phyloP scores from a whole-genome alignment of 257 asterid species.

The Eucommia ulmoides region DNA sequence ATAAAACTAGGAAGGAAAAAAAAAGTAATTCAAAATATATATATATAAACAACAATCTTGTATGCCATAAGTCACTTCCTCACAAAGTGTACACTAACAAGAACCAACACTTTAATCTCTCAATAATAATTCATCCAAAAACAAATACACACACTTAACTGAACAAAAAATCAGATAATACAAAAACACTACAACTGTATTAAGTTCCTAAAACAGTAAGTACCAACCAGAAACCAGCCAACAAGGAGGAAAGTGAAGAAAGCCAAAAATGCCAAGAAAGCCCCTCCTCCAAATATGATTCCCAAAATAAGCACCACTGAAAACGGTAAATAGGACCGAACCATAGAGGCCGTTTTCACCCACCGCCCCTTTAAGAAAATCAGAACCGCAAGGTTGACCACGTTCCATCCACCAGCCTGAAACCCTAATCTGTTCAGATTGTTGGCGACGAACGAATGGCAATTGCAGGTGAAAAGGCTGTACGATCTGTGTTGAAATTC shows the following conservation, averaged over 20 bases:
- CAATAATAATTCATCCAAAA: too few species aligned
- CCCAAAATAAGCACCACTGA: constrained; percentile 44
- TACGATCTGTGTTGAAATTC: constrained; percentile 85
- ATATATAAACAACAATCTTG: too few species aligned
- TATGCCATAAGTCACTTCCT: too few species aligned
- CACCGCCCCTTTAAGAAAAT: constrained; percentile 54
- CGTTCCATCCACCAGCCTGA: constrained; percentile 75
- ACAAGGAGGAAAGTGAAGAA: constrained; percentile 45
- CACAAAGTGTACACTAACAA: too few species aligned
- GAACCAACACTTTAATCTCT: too few species aligned
- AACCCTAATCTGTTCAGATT: constrained; percentile 71
- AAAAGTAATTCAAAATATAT: too few species aligned
- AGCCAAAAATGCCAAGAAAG: constrained; percentile 39
- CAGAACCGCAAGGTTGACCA: constrained; percentile 68
- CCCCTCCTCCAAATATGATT: constrained; percentile 50
- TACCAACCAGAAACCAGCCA: constrained; percentile 77
- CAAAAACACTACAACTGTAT: constrained; percentile 37
- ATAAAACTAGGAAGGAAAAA: too few species aligned
- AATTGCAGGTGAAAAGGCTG: constrained; percentile 87
- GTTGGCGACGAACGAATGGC: constrained; percentile 93
- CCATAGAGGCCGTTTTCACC: constrained; percentile 48
- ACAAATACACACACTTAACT: too few species aligned
- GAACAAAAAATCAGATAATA: too few species aligned
- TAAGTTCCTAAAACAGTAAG: constrained; percentile 56
- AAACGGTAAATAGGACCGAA: constrained; percentile 53